Percentiles rank a stretch among this genome's conserved stretches.
Conservation (phyloP, 441 rosid species). For the Sinapis alba region DNA sequence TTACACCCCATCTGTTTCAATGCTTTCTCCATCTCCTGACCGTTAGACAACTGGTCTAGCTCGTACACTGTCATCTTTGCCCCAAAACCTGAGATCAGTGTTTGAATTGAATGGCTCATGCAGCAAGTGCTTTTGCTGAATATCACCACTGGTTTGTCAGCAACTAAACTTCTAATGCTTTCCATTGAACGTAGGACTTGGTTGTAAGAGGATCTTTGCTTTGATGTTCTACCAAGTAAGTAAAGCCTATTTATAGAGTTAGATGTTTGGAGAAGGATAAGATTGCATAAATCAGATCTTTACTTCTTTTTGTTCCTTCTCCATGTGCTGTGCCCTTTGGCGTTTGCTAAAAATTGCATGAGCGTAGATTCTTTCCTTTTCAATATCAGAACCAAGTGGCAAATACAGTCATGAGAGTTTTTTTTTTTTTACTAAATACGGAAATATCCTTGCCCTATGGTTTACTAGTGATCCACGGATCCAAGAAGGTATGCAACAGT, state of each 20-base stretch:
- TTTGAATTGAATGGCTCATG: constrained; percentile 70
- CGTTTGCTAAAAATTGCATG: constrained; percentile 28
- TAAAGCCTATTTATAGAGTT: constrained; percentile 35
- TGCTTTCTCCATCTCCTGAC: constrained; percentile 63
- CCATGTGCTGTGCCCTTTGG: constrained; percentile 30
- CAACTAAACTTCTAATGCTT: constrained; percentile 51
- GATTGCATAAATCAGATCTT: constrained; percentile 27
- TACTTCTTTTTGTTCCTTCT: constrained; percentile 2
- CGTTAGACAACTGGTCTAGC: constrained; percentile 66
- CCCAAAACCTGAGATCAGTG: constrained; percentile 62
- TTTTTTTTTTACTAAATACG: constrained; percentile 13
- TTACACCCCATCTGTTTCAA: constrained; percentile 56
- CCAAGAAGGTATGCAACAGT: constrained; percentile 15
- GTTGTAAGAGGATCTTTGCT: constrained; percentile 26
- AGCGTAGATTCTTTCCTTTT: constrained; percentile 26
- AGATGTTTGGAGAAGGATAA: constrained; percentile 11
- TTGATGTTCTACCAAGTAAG: constrained; percentile 12
- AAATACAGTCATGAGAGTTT: constrained; percentile 29
- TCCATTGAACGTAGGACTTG: constrained; percentile 31
- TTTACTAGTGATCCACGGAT: constrained; percentile 31
- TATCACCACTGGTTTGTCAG: constrained; percentile 69
- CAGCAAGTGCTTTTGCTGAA: constrained; percentile 81
- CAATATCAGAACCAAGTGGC: constrained; percentile 33
- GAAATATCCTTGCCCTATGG: constrained; percentile 29
- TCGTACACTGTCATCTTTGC: constrained; percentile 72